Percentiles rank a stretch among this genome's conserved stretches.
These are phyloP conservation scores for Spatholobus suberectus DNA, from an alignment of 306 rosid species.

Conservation along the genomic window DNA sequence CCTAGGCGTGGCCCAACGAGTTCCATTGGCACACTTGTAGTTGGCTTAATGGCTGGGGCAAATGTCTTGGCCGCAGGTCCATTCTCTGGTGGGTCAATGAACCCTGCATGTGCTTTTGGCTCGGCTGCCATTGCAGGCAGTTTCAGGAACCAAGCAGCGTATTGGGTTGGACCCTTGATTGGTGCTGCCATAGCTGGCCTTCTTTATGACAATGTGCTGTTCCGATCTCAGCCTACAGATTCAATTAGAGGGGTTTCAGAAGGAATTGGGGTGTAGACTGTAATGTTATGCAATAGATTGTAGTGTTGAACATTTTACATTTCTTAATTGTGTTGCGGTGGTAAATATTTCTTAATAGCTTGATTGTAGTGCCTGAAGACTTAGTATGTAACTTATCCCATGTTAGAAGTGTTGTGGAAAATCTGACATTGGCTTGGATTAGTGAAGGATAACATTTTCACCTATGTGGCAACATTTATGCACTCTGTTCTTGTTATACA, in stretches of 20 bases:
- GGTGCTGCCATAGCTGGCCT: constrained; percentile 83
- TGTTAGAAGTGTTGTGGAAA: background rate
- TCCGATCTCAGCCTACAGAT: constrained; percentile 47
- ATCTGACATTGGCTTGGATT: background rate
- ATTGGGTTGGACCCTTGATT: constrained; percentile 92
- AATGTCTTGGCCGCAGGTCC: constrained; percentile 73
- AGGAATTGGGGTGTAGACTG: constrained; percentile 48
- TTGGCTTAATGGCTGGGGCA: constrained; percentile 79
- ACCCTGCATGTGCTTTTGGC: constrained; percentile 94
- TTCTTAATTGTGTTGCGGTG: background rate
- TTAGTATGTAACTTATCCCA: background rate
- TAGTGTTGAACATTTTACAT: background rate
- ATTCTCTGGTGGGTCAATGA: constrained; percentile 88
- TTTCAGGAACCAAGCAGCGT: constrained; percentile 90
- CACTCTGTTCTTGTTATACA: background rate
- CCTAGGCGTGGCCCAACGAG: constrained; percentile 62
- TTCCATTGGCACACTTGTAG: constrained; percentile 59
- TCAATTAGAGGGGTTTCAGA: constrained; percentile 42
- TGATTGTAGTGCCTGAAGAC: background rate
- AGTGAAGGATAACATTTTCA: background rate
- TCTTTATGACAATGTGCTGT: constrained; percentile 69
- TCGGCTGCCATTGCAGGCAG: constrained; percentile 67
- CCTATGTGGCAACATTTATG: background rate
- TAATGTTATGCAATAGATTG: background rate
- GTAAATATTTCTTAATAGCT: background rate